A percentile compares a stretch with the other conserved stretches of the same genome.
Conservation (phyloP, 805 yeast species). For the Candida maltosa region DNA sequence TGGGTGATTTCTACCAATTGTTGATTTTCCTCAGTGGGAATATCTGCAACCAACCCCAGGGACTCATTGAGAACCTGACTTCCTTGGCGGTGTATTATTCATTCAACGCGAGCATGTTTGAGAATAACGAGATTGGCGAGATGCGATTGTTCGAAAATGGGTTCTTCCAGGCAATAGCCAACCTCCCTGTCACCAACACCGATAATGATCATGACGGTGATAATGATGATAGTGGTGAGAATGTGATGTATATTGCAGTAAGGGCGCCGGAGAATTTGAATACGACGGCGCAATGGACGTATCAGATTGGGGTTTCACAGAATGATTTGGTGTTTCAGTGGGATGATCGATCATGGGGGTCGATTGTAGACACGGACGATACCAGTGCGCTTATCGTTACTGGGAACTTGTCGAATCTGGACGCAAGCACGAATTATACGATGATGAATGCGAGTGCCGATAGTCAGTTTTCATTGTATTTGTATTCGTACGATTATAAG, state of each 20-base stretch:
- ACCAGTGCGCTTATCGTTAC: constrained; percentile 65
- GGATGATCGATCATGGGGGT: constrained; percentile 56
- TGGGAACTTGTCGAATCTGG: constrained; percentile 38
- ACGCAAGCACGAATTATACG: constrained; percentile 10
- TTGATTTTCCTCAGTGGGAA: constrained; percentile 51
- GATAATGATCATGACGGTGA: constrained; percentile 1
- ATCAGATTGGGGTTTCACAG: constrained; percentile 65
- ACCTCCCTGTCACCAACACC: constrained; percentile 19
- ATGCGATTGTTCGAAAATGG: constrained; percentile 31
- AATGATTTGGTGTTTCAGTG: constrained; percentile 64
- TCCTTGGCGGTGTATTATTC: constrained; percentile 36
- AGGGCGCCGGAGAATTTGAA: constrained; percentile 39
- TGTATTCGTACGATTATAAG: constrained; percentile 43
- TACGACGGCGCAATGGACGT: constrained; percentile 47
- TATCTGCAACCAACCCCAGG: constrained; percentile 38
- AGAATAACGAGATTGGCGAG: constrained; percentile 21
- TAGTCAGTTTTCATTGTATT: constrained; percentile 35
- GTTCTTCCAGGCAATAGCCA: constrained; percentile 38
- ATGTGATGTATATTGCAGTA: constrained; percentile 35
- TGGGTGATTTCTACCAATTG: constrained; percentile 44
- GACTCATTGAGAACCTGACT: constrained; percentile 19
- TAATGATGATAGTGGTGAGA: constrained; percentile 8
- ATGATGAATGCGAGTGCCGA: constrained; percentile 22
- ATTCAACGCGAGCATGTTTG: constrained; percentile 33
- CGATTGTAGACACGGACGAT: constrained; percentile 67